Conservation (phyloP, 73 alveolate genomes). For the Breviolum minutum region DNA sequence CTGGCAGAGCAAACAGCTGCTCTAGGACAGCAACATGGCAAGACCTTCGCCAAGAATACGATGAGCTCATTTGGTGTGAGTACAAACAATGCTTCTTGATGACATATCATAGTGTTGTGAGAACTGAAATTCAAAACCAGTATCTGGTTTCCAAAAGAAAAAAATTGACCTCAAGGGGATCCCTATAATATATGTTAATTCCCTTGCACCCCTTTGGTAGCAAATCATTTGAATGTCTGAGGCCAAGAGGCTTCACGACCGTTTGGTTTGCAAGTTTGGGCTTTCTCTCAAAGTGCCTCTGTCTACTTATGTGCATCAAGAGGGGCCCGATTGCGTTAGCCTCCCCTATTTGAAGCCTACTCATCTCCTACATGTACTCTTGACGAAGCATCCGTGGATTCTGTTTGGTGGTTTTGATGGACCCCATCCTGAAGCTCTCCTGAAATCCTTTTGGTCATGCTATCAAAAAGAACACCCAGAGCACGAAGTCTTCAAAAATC, state of each 20-base stretch:
- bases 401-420: background rate
- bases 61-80: background rate
- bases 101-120: too few relatives aligned
- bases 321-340: background rate
- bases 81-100: background rate
- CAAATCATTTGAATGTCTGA: background rate
- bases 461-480: slow-evolving; percentile 20
- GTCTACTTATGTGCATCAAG: slow-evolving; percentile 12
- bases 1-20: background rate
- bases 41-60: background rate
- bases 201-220: too few relatives aligned
- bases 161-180: too few relatives aligned
- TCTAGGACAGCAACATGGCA: background rate
- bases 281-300: background rate
- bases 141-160: too few relatives aligned
- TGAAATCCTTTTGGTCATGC: background rate
- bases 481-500: background rate
- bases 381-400: background rate
- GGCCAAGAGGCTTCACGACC: background rate
- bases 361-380: background rate
- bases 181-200: too few relatives aligned
- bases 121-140: too few relatives aligned
- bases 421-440: background rate
- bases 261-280: background rate
- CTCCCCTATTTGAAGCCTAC: slow-evolving; percentile 13